Conservation (phyloP, 305 asterid genomes). For the Fraxinus albicans region DNA sequence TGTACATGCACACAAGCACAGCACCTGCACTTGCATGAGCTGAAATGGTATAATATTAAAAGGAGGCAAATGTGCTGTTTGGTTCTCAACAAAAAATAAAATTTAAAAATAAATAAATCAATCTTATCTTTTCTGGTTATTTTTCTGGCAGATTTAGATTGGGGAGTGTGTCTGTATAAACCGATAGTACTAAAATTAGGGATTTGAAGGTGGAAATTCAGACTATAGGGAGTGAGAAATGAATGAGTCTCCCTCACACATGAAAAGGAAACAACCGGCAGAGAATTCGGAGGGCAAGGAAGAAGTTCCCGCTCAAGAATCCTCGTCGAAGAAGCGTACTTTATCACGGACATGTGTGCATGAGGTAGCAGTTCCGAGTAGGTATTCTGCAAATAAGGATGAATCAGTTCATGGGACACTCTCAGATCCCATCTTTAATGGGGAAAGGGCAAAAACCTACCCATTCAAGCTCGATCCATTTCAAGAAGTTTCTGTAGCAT, state of each 20-base stretch:
- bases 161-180: background rate
- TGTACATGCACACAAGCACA: background rate
- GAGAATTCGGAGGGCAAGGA: slow-evolving; percentile 31
- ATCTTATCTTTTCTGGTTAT: background rate
- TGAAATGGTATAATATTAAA: background rate
- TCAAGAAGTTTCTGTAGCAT: slow-evolving; percentile 78
- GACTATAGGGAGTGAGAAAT: slow-evolving; percentile 6
- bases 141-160: background rate
- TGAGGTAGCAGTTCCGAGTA: no score
- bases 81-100: background rate
- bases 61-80: background rate
- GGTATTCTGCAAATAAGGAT: slow-evolving; percentile 19
- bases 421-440: slow-evolving; percentile 62
- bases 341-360: no score
- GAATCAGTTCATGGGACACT: slow-evolving; percentile 77
- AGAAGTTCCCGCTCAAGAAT: slow-evolving; percentile 33
- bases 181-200: background rate
- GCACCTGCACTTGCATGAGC: background rate
- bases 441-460: slow-evolving; percentile 75
- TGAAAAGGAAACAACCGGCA: slow-evolving; percentile 64
- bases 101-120: background rate
- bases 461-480: slow-evolving; percentile 82
- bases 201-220: background rate
- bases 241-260: slow-evolving; percentile 40
- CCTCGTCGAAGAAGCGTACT: background rate